These are phyloP conservation scores for Lecanosticta acicola DNA, from an alignment of 2,329 filamentous ascomycete species.

Conservation along the genomic window DNA sequence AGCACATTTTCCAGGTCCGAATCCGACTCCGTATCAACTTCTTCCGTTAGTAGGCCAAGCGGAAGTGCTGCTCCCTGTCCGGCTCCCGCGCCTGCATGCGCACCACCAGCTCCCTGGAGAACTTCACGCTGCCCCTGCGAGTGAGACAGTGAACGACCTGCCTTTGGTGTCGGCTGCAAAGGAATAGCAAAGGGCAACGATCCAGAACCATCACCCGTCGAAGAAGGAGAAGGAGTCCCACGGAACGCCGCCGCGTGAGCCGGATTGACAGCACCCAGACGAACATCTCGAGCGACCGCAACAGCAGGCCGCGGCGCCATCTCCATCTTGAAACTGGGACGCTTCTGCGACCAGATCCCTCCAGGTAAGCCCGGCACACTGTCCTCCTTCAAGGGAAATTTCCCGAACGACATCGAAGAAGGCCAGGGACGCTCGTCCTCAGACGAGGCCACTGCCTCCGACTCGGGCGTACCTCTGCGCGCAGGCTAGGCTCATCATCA, in stretches of 20 bases:
- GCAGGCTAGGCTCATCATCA: slow-evolving; percentile 35
- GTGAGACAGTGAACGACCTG: slow-evolving; percentile 92
- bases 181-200: slow-evolving; percentile 79
- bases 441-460: slow-evolving; percentile 85
- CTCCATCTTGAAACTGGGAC: slow-evolving; percentile 32
- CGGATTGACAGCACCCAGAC: slow-evolving; percentile 45
- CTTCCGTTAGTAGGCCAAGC: slow-evolving; percentile 28
- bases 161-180: slow-evolving; percentile 83
- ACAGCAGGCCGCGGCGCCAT: slow-evolving; percentile 25
- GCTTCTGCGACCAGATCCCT: slow-evolving; percentile 30
- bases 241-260: slow-evolving; percentile 9
- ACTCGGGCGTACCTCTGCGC: slow-evolving; percentile 84
- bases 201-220: slow-evolving; percentile 43
- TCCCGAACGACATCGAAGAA: slow-evolving; percentile 53
- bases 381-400: slow-evolving; percentile 27
- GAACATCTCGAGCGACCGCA: slow-evolving; percentile 21
- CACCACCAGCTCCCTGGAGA: slow-evolving; percentile 8
- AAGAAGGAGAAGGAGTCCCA: slow-evolving; percentile 30
- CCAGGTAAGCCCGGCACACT: slow-evolving; percentile 40
- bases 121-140: slow-evolving; percentile 50
- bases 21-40: slow-evolving; percentile 26
- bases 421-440: slow-evolving; percentile 67
- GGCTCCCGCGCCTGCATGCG: slow-evolving; percentile 13
- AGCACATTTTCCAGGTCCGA: slow-evolving; percentile 21
- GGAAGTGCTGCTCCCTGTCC: slow-evolving; percentile 23